Percentiles rank a stretch among this genome's conserved stretches.
Evolutionary conservation across 2,329 filamentous ascomycete genomes (phyloP).

Genomic region (Xylaria sp.): DNA sequence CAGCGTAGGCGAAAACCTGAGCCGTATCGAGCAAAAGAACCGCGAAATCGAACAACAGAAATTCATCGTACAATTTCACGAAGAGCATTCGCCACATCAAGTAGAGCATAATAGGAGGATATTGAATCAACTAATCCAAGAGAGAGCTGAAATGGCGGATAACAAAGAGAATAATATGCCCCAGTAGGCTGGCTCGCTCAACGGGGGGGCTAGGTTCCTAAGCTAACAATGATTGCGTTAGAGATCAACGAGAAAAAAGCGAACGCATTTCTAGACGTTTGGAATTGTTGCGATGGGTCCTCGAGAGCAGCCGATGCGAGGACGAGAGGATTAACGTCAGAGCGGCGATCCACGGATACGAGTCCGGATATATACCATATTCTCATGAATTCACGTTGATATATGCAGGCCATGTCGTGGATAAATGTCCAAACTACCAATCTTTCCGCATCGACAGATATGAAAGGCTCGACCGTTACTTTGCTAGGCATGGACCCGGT

Average conservation of each 20-base stretch:
- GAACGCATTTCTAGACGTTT: constrained; percentile 50
- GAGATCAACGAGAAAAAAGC: constrained; percentile 44
- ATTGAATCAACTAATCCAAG: constrained; percentile 41
- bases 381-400: constrained; percentile 55
- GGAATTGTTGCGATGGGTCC: constrained; percentile 46
- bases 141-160: constrained; percentile 47
- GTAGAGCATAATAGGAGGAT: constrained; percentile 41
- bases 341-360: constrained; percentile 56
- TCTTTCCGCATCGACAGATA: constrained; percentile 53
- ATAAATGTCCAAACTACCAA: constrained; percentile 51
- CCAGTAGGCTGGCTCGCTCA: constrained; percentile 38
- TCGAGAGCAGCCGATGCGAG: constrained; percentile 49
- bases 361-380: constrained; percentile 53
- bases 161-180: constrained; percentile 50
- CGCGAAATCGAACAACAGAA: constrained; percentile 52
- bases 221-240: constrained; percentile 30
- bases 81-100: constrained; percentile 42
- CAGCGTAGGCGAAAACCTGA: constrained; percentile 52
- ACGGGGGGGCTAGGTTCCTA: neutral
- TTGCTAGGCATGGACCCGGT: constrained; percentile 50
- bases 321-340: constrained; percentile 55
- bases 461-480: constrained; percentile 54
- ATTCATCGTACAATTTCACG: constrained; percentile 46
- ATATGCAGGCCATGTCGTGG: constrained; percentile 56
- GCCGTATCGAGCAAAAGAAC: constrained; percentile 51